A percentile compares a stretch with the other conserved stretches of the same genome.
These are phyloP conservation scores for Helicosporidium sp. DNA, from an alignment of 139 green algal species.

Conservation along the genomic window DNA sequence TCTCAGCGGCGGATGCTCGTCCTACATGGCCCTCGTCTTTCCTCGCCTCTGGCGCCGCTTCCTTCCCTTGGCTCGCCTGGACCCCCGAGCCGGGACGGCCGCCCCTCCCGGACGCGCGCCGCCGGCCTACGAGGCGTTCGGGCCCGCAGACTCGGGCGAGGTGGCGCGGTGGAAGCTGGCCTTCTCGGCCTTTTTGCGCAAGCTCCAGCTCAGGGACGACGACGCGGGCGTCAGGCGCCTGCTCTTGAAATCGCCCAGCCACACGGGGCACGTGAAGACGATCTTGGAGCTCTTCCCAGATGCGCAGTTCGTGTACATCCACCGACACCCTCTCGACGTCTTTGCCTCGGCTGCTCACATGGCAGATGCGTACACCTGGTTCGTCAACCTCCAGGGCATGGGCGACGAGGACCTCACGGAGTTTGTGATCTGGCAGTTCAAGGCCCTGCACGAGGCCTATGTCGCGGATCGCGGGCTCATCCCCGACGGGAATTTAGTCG, in stretches of 20 bases:
- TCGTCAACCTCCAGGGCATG: conserved; percentile 28
- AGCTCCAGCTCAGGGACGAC: conserved; percentile 8
- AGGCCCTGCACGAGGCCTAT: conserved; percentile 22
- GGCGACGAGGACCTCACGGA: conserved; percentile 15
- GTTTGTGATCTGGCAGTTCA: conserved; percentile 35
- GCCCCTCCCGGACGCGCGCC: too few relatives aligned
- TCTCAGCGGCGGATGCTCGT: conserved; percentile 20
- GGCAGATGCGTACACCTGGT: conserved; percentile 32
- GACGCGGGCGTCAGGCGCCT: conserved; percentile 16
- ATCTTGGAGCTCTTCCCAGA: conserved; percentile 32
- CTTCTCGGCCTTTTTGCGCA: conserved; percentile 33
- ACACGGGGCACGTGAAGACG: conserved; percentile 29
- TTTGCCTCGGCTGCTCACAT: conserved; percentile 28
- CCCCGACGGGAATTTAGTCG: conserved; percentile 10
- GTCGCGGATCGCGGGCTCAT: conserved; percentile 6
- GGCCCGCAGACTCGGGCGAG: conserved; percentile 2
- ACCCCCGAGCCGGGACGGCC: too few relatives aligned
- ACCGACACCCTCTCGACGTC: conserved; percentile 31
- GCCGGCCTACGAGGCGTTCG: conserved; percentile 12
- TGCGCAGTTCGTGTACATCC: conserved; percentile 41
- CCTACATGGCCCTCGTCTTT: conserved; percentile 38
- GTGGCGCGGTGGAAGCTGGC: conserved; percentile 13
- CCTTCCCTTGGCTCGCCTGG: too few relatives aligned
- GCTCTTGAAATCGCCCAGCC: conserved; percentile 46
- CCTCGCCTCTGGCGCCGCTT: conserved; percentile 11